phyloP scores from a whole-genome alignment of 139 green algal genomes.

The Chlorella sp. region DNA sequence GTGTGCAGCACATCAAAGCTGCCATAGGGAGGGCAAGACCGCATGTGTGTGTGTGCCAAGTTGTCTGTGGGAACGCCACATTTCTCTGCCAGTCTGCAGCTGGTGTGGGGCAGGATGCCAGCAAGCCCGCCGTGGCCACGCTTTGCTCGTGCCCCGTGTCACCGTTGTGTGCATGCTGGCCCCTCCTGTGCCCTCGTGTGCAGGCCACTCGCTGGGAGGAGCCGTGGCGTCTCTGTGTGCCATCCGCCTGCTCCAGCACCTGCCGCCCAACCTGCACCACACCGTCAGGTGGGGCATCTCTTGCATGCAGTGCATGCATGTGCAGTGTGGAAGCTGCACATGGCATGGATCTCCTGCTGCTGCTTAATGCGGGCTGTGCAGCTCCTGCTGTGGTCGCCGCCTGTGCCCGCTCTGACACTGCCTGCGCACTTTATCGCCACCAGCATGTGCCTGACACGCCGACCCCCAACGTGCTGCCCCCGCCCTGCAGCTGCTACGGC shows the following conservation, averaged over 20 bases:
- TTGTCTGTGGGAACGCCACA: no score
- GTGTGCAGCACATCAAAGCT: no score
- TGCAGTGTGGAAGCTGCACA: no score
- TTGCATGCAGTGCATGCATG: no score
- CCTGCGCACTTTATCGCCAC: background rate
- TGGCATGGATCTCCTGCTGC: background rate
- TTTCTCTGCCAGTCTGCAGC: no score
- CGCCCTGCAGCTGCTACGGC: slow-evolving; percentile 23
- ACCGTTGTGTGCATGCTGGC: no score
- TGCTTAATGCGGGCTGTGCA: background rate
- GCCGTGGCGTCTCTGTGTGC: slow-evolving; percentile 79
- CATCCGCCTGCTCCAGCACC: slow-evolving; percentile 69
- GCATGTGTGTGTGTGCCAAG: background rate
- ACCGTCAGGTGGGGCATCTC: slow-evolving; percentile 63
- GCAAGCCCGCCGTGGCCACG: background rate
- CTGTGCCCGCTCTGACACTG: background rate
- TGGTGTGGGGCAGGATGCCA: background rate
- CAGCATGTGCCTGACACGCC: background rate
- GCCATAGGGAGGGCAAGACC: no score
- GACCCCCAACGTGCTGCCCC: background rate
- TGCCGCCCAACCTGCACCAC: slow-evolving; percentile 42
- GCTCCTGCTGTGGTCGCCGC: background rate
- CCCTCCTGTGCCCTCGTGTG: background rate
- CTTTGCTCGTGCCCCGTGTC: no score
- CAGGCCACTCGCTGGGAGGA: slow-evolving; percentile 71